Evolutionary conservation across 176 grass and related monocot species (phyloP), one percentile per base, ranked within the genome.

Genomic region (Otatea glauca): DNA sequence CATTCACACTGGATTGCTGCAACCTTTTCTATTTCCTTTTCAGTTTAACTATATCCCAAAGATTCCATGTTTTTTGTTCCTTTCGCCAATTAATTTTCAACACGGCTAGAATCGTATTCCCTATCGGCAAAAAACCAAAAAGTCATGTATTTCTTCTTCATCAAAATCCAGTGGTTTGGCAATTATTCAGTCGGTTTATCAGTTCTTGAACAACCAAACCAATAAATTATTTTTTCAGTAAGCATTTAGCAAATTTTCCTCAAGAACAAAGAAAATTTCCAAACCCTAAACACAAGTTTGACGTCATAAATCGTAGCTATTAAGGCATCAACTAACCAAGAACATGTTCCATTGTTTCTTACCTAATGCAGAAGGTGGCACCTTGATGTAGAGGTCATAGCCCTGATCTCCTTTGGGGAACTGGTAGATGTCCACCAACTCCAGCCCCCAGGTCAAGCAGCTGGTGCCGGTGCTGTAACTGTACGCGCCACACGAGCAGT

Each of bases 401-500:
- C 81, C 84, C 9, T n/a, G n/a, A n/a, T 79, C 87, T 5, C 87
- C 91, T 1, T 72, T 47, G 1, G 85, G 88, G 80, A 98, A 98
- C 14, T 85, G 62, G 76, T 90, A 94, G 64, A 98, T 74, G 85
- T 98, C 96, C 18, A 93, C 34, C 68, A 98, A 21, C n/a, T 98
- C 92, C 9, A 61, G 75, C 12, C 72, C 76, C 96, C 96, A 98
- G 7, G 88, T 88, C 37, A 95, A 29, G 76, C 96, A 98, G 15
- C 87, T 73, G 1, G 90, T 94, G 53, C 44, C 80, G 3, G 0
- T 4, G 65, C 80, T 83, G 44, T 83, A 93, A 55, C 89, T 89
- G 81, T 92, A 98, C 0, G 93, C 96, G 72, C 39, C 83, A 41
- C 96, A 98, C 14, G 93, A 92, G 80, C 92, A 98, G 65, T 93